Base-by-base conservation (phyloP, 2,329 filamentous ascomycete genomes). In the Cytospora paraplurivora region DNA sequence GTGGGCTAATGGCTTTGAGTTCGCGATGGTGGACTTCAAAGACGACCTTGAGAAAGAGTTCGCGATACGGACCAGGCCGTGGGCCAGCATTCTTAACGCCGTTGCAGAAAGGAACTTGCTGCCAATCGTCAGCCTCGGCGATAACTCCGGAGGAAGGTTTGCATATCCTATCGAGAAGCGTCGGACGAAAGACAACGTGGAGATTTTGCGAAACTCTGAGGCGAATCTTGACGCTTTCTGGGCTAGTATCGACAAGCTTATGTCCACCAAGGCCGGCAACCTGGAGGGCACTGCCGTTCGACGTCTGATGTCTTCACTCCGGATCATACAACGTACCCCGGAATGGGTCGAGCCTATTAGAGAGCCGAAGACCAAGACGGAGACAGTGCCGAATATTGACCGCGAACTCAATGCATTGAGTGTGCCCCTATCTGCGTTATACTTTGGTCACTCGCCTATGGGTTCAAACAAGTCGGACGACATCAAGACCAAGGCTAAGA, bases 181-280 rank as follows among this genome's bases (percentile, higher is more conserved):
- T 11, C 76, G 76, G 1, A 84, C 74, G 1, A 76, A 75, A 59
- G 76, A 78, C 13, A 85, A 76, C 19, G 74, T 79, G 0, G 74
- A 78, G 6, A 69, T 71, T 0, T 75, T 86, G 71, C 76, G 77
- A 11, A 66, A 53, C 1, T 81, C 83, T 0, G 83, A 87, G 70
- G 33, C 50, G 0, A 74, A 77, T 33, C 73, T 86, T 5, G 82
- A 85, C 67, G 62, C 54, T 0, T 80, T 84, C 62, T 85, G 81
- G 82, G 63, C 57, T 1, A 69, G 60, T 0, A 62, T 78, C 34
- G 77, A 81, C 60, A 34, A 44, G 27, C 32, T 69, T 1, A 32
- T 75, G 3, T 62, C 67, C 7, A 8, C 6, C 1, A 64, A 66
- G 4, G 62, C 49, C 15, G 69, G 71, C 6, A 68, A 68, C 3